These are phyloP conservation scores for Oryza officinalis DNA, from an alignment of 176 grass and related monocot genomes.

Conservation along the genomic window DNA sequence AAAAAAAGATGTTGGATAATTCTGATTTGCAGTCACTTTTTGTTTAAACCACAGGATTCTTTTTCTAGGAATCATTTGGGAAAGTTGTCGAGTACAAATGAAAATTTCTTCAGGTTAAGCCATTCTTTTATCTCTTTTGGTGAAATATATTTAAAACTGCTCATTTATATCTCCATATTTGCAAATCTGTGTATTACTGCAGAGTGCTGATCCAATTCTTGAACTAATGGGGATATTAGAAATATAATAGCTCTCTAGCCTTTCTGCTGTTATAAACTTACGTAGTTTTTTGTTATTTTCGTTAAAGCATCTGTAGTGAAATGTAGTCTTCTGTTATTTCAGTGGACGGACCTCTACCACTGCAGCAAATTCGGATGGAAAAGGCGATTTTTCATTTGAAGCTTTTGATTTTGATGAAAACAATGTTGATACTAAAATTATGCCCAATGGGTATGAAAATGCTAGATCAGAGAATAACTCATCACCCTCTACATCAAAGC, in stretches of 20 bases:
- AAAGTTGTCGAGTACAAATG: conserved; percentile 50
- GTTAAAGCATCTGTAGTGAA: conserved; percentile 24
- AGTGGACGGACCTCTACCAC: conserved; percentile 22
- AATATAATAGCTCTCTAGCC: background rate
- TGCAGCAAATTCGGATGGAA: conserved; percentile 28
- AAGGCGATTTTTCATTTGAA: conserved; percentile 37
- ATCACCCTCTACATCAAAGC: conserved; percentile 63
- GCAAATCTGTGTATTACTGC: background rate
- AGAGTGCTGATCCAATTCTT: background rate
- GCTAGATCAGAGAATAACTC: conserved; percentile 60
- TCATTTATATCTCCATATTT: background rate
- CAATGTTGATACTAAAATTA: conserved; percentile 46
- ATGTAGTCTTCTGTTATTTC: conserved; percentile 42
- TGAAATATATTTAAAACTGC: conserved; percentile 7
- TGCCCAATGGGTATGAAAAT: conserved; percentile 40
- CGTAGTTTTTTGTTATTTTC: background rate
- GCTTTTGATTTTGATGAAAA: conserved; percentile 51
- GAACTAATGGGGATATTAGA: conserved; percentile 28
- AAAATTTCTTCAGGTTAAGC: conserved; percentile 57
- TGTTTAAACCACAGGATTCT: conserved; percentile 51
- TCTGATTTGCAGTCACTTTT: conserved; percentile 17
- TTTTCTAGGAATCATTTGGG: conserved; percentile 53
- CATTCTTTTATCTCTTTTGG: conserved; percentile 1
- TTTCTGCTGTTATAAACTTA: conserved; percentile 5
- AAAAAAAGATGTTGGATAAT: background rate